Percentiles rank a stretch among this genome's conserved stretches.
Conservation (phyloP, 106 monocot species). For the Alisma plantagoaquatica region DNA sequence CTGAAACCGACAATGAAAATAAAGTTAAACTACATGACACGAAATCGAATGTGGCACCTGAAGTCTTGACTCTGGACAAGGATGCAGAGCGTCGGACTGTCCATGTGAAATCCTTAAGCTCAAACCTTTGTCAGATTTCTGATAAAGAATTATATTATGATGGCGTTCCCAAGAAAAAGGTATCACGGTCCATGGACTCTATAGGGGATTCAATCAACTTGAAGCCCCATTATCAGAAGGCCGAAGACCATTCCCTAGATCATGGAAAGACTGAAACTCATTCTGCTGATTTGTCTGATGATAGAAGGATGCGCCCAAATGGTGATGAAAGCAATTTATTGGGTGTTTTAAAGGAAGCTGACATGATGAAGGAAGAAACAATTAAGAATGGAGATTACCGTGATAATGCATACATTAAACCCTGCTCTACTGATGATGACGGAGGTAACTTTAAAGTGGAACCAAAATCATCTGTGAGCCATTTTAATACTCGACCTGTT, state of each 20-base stretch:
- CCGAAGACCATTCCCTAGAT: constrained; percentile 1
- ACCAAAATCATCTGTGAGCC: constrained; percentile 7
- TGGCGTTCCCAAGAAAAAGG: too few relatives aligned
- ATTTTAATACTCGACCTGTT: constrained; percentile 3
- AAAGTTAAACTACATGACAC: constrained; percentile 18
- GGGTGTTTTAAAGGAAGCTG: too few relatives aligned
- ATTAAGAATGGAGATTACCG: too few relatives aligned
- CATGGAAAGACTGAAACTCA: background rate
- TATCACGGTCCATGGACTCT: too few relatives aligned
- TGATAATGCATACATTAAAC: too few relatives aligned
- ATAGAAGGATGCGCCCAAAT: too few relatives aligned
- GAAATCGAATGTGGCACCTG: constrained; percentile 11
- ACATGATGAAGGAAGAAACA: too few relatives aligned
- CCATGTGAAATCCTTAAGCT: constrained; percentile 14
- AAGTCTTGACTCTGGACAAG: constrained; percentile 4
- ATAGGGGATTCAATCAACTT: too few relatives aligned
- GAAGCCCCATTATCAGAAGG: too few relatives aligned
- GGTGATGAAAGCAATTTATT: too few relatives aligned
- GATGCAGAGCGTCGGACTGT: constrained; percentile 8
- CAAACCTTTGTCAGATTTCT: constrained; percentile 9
- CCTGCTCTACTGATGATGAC: too few relatives aligned
- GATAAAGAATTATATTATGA: background rate
- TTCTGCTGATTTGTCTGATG: constrained; percentile 3
- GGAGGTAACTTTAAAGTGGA: too few relatives aligned
- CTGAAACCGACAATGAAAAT: constrained; percentile 49